These are phyloP conservation scores for Cucurbita ficifolia DNA, from an alignment of 306 rosid genomes.

Conservation along the genomic window DNA sequence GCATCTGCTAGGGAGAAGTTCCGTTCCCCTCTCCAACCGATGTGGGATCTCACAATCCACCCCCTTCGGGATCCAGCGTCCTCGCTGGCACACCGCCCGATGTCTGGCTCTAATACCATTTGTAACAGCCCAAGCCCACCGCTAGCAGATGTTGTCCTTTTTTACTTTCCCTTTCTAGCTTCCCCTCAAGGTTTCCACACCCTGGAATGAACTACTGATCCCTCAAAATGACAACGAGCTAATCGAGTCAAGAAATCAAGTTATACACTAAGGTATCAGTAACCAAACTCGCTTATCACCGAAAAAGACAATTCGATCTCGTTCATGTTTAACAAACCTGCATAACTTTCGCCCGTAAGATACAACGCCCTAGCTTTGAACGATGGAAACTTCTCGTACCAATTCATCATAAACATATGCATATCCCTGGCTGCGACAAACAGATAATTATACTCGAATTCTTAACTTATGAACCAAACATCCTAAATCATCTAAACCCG, in stretches of 20 bases:
- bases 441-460: neutral
- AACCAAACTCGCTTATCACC: neutral
- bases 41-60: too few relatives aligned
- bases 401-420: slow-evolving; percentile 48
- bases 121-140: too few relatives aligned
- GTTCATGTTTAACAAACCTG: slow-evolving; percentile 30
- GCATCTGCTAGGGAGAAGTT: too few relatives aligned
- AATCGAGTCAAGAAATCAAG: neutral
- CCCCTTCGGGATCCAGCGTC: too few relatives aligned
- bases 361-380: slow-evolving; percentile 47
- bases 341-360: slow-evolving; percentile 95
- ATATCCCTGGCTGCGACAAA: slow-evolving; percentile 61
- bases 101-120: too few relatives aligned
- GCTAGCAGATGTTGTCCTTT: too few relatives aligned
- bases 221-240: neutral
- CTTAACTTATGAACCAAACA: neutral
- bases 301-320: neutral
- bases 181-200: too few relatives aligned
- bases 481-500: neutral
- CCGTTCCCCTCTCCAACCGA: too few relatives aligned
- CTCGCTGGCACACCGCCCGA: too few relatives aligned
- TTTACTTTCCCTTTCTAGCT: too few relatives aligned
- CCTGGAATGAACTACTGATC: neutral
- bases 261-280: neutral
- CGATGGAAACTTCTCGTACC: slow-evolving; percentile 75